Evolutionary conservation across 495 filamentous ascomycete species (phyloP).

Genomic region (Aspergillus mulundensis): DNA sequence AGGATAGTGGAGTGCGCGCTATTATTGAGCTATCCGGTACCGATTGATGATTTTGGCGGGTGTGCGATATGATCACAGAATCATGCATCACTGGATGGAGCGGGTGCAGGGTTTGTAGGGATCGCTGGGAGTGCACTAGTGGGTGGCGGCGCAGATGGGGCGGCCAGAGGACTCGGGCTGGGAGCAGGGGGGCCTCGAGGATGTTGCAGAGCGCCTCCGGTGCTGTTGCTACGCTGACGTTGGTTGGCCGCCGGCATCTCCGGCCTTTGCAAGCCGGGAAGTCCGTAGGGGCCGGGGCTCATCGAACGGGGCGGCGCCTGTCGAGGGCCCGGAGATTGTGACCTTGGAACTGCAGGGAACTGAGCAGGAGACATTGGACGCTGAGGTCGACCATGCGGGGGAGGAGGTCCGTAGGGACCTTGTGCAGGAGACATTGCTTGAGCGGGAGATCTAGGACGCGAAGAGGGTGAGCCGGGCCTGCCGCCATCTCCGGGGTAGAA

Average conservation of each 20-base stretch:
- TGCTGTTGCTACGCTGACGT: constrained; percentile 50
- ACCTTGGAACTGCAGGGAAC: constrained; percentile 38
- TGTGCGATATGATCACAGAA: neutral
- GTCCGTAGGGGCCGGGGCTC: constrained; percentile 51
- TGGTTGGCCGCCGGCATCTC: constrained; percentile 33
- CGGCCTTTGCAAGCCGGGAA: constrained; percentile 42
- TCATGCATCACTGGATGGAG: constrained; percentile 3
- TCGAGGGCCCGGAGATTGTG: constrained; percentile 38
- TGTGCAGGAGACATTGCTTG: constrained; percentile 39
- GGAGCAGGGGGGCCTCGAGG: constrained; percentile 45
- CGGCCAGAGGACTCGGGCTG: constrained; percentile 53
- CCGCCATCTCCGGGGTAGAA: constrained; percentile 37
- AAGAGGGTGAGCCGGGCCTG: constrained; percentile 40
- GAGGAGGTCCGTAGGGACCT: constrained; percentile 4
- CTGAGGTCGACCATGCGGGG: neutral
- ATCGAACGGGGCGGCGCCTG: constrained; percentile 40
- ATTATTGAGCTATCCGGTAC: neutral
- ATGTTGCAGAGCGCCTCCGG: constrained; percentile 42
- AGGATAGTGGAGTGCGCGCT: neutral
- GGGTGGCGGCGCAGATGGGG: constrained; percentile 34
- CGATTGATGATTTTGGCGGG: neutral
- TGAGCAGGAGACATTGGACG: constrained; percentile 14
- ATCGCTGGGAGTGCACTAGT: constrained; percentile 30
- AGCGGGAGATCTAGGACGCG: constrained; percentile 32
- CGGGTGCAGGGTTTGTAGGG: constrained; percentile 14